Percentiles rank a stretch among this genome's conserved stretches.
phyloP scores from a whole-genome alignment of 176 grass and related monocot species.

The Paspalum notatum region DNA sequence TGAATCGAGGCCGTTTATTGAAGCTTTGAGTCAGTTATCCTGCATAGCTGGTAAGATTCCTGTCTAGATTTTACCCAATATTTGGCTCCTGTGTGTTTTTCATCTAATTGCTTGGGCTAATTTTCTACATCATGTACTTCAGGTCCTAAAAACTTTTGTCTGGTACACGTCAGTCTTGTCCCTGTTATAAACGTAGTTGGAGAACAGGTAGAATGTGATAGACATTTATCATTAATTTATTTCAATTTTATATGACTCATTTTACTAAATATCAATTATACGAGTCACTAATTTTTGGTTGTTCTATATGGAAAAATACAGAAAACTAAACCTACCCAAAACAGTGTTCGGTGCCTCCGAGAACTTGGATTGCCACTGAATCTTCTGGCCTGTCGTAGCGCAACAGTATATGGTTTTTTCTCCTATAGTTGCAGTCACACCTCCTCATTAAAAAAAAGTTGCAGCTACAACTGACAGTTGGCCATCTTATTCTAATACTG shows the following conservation, averaged over 20 bases:
- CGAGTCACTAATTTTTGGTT: slow-evolving; percentile 6
- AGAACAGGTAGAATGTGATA: slow-evolving; percentile 47
- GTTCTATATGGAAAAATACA: slow-evolving; percentile 17
- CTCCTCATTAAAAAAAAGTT: too few species aligned
- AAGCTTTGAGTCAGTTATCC: slow-evolving; percentile 64
- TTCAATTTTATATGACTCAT: background rate
- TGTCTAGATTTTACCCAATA: background rate
- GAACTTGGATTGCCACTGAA: slow-evolving; percentile 56
- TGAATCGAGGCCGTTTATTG: slow-evolving; percentile 59
- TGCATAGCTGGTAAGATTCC: slow-evolving; percentile 46
- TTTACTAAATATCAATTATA: background rate
- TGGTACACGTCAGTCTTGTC: slow-evolving; percentile 66
- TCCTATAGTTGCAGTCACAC: background rate
- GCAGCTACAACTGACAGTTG: background rate
- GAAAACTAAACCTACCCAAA: slow-evolving; percentile 70
- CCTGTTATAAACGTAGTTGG: slow-evolving; percentile 61
- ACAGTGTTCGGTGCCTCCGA: slow-evolving; percentile 46
- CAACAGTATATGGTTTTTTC: background rate
- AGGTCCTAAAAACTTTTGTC: slow-evolving; percentile 62
- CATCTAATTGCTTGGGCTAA: background rate
- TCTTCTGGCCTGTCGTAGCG: slow-evolving; percentile 53
- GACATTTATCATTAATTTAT: background rate
- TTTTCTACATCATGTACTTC: background rate
- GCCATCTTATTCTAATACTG: background rate
- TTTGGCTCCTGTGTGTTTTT: background rate